Evolutionary conservation across 208 protist species (phyloP).

Genomic region (Trypanosoma lewisi): DNA sequence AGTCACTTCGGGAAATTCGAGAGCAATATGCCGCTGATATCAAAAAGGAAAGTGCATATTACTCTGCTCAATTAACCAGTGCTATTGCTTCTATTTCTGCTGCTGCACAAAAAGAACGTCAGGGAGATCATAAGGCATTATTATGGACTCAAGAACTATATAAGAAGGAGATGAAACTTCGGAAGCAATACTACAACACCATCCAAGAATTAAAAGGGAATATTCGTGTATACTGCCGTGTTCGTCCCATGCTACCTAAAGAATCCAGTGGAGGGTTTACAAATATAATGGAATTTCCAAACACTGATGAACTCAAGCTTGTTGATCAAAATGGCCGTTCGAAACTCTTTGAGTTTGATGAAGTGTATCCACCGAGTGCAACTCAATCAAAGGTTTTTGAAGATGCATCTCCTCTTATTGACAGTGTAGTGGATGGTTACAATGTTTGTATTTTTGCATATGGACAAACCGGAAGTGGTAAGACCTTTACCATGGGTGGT

Average conservation of each 20-base stretch:
- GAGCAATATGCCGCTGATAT: conserved; percentile 68
- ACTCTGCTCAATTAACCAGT: conserved; percentile 59
- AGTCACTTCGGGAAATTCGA: conserved; percentile 64
- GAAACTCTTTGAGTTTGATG: conserved; percentile 92
- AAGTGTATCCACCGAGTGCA: conserved; percentile 78
- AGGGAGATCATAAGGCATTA: conserved; percentile 74
- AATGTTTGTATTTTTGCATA: conserved; percentile 95
- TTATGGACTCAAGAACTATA: conserved; percentile 89
- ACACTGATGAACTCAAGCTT: conserved; percentile 81
- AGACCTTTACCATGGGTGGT: conserved; percentile 91
- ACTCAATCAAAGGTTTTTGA: conserved; percentile 88
- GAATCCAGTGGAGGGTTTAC: conserved; percentile 71
- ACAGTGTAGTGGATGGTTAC: conserved; percentile 92
- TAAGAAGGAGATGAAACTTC: conserved; percentile 89
- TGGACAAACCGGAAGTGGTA: conserved; percentile 91
- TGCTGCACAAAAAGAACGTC: conserved; percentile 65
- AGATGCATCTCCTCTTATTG: conserved; percentile 91
- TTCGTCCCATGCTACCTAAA: conserved; percentile 85
- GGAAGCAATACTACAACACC: conserved; percentile 92
- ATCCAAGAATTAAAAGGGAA: conserved; percentile 93
- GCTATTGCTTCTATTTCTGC: conserved; percentile 75
- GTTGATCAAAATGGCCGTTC: conserved; percentile 65
- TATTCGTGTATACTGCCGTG: conserved; percentile 93
- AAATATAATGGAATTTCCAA: conserved; percentile 78
- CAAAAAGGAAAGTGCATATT: conserved; percentile 60